Evolutionary conservation across 352 stramenopile species (phyloP), one percentile per base, ranked within the genome.

Genomic region (Pythium inflatum): DNA sequence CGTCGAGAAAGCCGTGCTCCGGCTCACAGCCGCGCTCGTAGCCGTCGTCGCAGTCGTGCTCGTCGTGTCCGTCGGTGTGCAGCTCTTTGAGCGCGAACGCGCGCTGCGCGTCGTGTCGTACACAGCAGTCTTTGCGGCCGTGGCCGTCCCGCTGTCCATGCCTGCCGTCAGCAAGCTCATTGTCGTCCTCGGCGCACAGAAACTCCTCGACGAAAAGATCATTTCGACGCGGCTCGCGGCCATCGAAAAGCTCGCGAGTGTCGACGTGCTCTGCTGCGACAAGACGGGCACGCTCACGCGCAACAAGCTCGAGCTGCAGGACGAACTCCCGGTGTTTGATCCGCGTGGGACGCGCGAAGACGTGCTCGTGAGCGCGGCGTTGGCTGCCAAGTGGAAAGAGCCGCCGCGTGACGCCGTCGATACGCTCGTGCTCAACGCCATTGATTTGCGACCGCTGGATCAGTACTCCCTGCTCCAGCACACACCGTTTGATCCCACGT

Each of bases 231-330:
- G 96, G 46, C 66, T 98, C 20, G 87, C 91, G 51, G 89, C 94
- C 0, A 97, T 99, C 66, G 91, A 99, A 62, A 94, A 95, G 13
- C 83, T 99, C 30, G 94, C 94, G 28, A 79, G 83, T 24, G 98
- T 98, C 88, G 90, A 91, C 73, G 91, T 98, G 74, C 80, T 99
- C 18, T 99, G 94, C 78, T 97, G 88, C 25, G 97, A 99, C 81
- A 99, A 98, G 81, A 99, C 95, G 12, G 95, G 93, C 38, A 98
- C 94, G 50, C 85, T 98, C 31, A 99, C 96, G 20, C 83, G 94
- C 62, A 97, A 98, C 80, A 97, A 98, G 78, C 94, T 99, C 78
- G 86, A 97, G 53, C 78, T 98, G 33, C 90, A 98, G 77, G 89
- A 97, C 45, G 92, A 98, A 60, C 77, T 96, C 30, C 90, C 93